These are phyloP conservation scores for Penicillium sp. DNA, from an alignment of 2,329 filamentous ascomycete species.

Conservation along the genomic window DNA sequence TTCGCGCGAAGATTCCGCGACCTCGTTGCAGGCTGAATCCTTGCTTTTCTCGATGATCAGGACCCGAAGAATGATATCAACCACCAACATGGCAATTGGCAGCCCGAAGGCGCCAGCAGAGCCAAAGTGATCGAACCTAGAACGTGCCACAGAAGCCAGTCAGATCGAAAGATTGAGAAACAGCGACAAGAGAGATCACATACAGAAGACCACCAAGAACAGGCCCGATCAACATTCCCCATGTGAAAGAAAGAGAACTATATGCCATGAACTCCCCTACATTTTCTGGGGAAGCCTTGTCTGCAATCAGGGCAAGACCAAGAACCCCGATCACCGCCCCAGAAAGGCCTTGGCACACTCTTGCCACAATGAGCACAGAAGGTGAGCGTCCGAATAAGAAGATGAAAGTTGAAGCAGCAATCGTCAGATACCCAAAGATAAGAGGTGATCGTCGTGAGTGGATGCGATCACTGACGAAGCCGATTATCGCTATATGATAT, in stretches of 20 bases:
- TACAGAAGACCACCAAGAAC: slow-evolving; percentile 8
- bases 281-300: slow-evolving; percentile 3
- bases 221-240: slow-evolving; percentile 8
- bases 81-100: not conserved
- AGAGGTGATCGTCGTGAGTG: slow-evolving; percentile 3
- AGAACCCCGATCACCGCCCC: slow-evolving; percentile 8
- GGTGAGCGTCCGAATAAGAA: slow-evolving; percentile 3
- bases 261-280: slow-evolving; percentile 7
- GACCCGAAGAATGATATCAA: slow-evolving; percentile 2
- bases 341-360: slow-evolving; percentile 7
- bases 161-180: not conserved
- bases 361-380: not conserved
- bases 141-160: not conserved
- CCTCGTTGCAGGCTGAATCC: not conserved
- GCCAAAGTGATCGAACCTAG: slow-evolving; percentile 6
- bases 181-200: not conserved
- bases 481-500: not conserved
- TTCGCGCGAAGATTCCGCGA: not conserved
- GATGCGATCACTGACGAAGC: slow-evolving; percentile 3
- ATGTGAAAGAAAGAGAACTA: slow-evolving; percentile 5
- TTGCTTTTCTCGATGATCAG: slow-evolving; percentile 2
- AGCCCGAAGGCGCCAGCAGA: slow-evolving; percentile 4
- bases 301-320: slow-evolving; percentile 7
- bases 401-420: slow-evolving; percentile 5
- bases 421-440: slow-evolving; percentile 4